These are phyloP conservation scores for Scleroderma bovista DNA, from an alignment of 768 basidiomycete species.

Conservation along the genomic window DNA sequence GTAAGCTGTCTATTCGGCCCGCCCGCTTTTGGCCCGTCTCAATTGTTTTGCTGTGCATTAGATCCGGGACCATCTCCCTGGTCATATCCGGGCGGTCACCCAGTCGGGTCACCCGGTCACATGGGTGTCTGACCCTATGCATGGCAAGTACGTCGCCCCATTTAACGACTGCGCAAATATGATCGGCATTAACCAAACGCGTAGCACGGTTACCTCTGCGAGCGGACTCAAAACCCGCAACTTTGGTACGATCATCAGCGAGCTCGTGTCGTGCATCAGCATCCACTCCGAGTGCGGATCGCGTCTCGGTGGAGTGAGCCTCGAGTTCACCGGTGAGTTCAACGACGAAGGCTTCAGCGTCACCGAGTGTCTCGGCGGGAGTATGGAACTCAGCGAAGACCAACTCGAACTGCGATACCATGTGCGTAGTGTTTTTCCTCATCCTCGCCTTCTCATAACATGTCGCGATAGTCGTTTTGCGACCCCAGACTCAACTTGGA, in stretches of 20 bases:
- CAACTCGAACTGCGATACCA: slow-evolving; percentile 89
- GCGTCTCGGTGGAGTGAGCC: slow-evolving; percentile 74
- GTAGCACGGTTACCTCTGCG: slow-evolving; percentile 78
- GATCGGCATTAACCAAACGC: not conserved
- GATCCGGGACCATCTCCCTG: slow-evolving; percentile 71
- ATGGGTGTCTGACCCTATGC: slow-evolving; percentile 98
- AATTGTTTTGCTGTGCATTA: slow-evolving; percentile 24
- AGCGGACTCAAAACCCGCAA: slow-evolving; percentile 85
- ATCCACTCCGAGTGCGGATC: slow-evolving; percentile 76
- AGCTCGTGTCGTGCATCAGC: slow-evolving; percentile 74
- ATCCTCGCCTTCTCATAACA: not conserved
- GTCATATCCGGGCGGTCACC: slow-evolving; percentile 80
- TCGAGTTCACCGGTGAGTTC: slow-evolving; percentile 91
- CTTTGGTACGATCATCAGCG: slow-evolving; percentile 83
- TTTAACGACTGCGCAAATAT: not conserved
- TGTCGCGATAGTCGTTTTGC: slow-evolving; percentile 65
- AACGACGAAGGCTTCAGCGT: slow-evolving; percentile 90
- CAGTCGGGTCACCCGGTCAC: slow-evolving; percentile 78
- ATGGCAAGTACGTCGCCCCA: slow-evolving; percentile 75
- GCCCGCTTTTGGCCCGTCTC: not conserved
- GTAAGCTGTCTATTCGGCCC: slow-evolving; percentile 31
- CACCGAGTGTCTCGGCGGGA: slow-evolving; percentile 95
- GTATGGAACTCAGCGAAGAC: slow-evolving; percentile 89
- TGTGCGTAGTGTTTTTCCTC: slow-evolving; percentile 31
- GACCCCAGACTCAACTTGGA: slow-evolving; percentile 94